These are phyloP conservation scores for Serendipita indica DNA, from an alignment of 768 basidiomycete genomes.

Conservation along the genomic window DNA sequence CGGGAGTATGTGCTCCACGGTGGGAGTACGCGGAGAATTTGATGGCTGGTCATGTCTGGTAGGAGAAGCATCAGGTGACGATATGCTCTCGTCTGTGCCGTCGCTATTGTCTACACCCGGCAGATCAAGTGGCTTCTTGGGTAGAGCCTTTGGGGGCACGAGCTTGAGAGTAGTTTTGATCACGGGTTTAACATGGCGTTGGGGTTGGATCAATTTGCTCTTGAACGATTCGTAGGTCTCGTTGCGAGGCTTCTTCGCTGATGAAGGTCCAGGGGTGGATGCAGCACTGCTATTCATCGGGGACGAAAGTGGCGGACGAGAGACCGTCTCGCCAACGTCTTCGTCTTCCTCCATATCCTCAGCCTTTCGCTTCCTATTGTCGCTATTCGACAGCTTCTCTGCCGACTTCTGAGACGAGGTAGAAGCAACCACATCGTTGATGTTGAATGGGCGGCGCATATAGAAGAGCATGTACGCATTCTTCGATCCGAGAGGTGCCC, in stretches of 20 bases:
- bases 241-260: background rate
- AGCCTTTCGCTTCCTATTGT: constrained; percentile 33
- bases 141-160: background rate
- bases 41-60: too few species aligned
- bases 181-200: background rate
- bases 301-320: background rate
- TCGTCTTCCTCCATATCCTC: constrained; percentile 26
- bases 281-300: background rate
- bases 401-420: constrained; percentile 19
- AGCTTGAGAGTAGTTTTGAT: background rate
- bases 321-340: constrained; percentile 10
- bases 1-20: too few species aligned
- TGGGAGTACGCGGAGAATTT: too few species aligned
- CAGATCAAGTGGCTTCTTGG: too few species aligned
- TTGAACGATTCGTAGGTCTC: background rate
- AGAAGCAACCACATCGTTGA: constrained; percentile 17
- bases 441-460: constrained; percentile 38
- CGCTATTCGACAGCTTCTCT: constrained; percentile 26
- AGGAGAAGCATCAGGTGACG: too few species aligned
- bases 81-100: too few species aligned
- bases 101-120: too few species aligned
- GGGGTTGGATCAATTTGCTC: background rate
- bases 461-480: constrained; percentile 94
- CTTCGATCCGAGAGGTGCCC: constrained; percentile 44
- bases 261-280: background rate